Evolutionary conservation across 192 early-diverging fungal genomes (phyloP).

Genomic region (Coemansia sp.): DNA sequence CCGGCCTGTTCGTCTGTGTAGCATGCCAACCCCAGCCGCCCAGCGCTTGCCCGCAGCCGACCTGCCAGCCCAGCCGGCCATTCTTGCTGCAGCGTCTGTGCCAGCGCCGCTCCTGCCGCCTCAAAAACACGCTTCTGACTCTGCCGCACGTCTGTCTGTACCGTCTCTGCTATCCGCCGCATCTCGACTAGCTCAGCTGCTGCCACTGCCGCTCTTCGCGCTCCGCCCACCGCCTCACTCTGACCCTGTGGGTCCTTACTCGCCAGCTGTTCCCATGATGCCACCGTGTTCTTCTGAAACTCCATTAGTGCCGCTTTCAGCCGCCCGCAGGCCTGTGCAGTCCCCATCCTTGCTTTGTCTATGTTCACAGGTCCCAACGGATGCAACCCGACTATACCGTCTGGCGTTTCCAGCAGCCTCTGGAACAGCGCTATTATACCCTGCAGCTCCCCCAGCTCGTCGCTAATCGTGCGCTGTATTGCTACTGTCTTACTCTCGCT

Average conservation of each 20-base stretch:
- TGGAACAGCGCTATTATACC: slow-evolving; percentile 34
- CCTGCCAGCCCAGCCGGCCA: slow-evolving; percentile 23
- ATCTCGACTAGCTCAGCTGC: slow-evolving; percentile 38
- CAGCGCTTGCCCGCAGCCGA: slow-evolving; percentile 27
- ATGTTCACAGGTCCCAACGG: slow-evolving; percentile 44
- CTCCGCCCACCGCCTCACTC: background rate
- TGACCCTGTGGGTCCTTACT: background rate
- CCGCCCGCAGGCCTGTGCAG: slow-evolving; percentile 29
- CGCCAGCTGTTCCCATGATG: slow-evolving; percentile 30
- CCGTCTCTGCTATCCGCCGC: slow-evolving; percentile 30
- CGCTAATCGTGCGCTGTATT: slow-evolving; percentile 37
- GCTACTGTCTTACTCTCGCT: slow-evolving; percentile 6
- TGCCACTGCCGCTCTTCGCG: slow-evolving; percentile 23
- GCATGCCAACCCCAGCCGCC: slow-evolving; percentile 34
- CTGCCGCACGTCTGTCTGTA: slow-evolving; percentile 27
- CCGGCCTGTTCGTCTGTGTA: slow-evolving; percentile 39
- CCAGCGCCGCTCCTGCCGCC: slow-evolving; percentile 33
- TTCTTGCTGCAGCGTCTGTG: slow-evolving; percentile 10
- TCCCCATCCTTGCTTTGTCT: slow-evolving; percentile 24
- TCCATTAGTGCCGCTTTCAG: slow-evolving; percentile 22
- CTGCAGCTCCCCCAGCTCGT: slow-evolving; percentile 45
- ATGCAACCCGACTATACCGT: slow-evolving; percentile 38
- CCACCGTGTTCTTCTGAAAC: slow-evolving; percentile 44
- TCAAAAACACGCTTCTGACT: slow-evolving; percentile 29
- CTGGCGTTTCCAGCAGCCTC: slow-evolving; percentile 26